Conservation (phyloP, 2,329 filamentous ascomycete genomes). For the Verticillium tricorpus region DNA sequence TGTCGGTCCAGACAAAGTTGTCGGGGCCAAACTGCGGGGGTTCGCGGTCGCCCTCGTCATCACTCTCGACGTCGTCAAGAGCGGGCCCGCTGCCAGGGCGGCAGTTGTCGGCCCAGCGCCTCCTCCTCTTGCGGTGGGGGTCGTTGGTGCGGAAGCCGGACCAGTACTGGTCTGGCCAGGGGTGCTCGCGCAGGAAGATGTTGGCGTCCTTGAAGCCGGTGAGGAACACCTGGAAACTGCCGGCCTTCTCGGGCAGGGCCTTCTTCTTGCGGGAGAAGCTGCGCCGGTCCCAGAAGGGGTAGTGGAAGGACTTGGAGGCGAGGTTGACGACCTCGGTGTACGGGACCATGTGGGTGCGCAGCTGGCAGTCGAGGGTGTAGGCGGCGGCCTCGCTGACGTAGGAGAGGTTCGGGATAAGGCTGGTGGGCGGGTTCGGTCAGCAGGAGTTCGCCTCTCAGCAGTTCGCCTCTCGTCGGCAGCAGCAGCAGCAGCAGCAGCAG, state of each 20-base stretch:
- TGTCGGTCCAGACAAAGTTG: constrained; percentile 81
- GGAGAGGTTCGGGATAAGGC: constrained; percentile 91
- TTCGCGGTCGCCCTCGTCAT: constrained; percentile 37
- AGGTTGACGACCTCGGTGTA: constrained; percentile 94
- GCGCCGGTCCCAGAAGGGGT: constrained; percentile 93
- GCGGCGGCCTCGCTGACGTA: constrained; percentile 98
- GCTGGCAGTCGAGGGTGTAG: constrained; percentile 86
- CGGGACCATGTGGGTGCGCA: constrained; percentile 87
- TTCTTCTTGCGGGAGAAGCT: constrained; percentile 86
- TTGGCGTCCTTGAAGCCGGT: constrained; percentile 98
- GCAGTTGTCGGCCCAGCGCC: constrained; percentile 29
- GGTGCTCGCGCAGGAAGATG: constrained; percentile 87
- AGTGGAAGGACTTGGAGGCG: constrained; percentile 96
- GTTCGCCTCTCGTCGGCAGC: neutral
- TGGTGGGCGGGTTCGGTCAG: constrained; percentile 21
- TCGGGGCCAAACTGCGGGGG: constrained; percentile 37
- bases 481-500: neutral
- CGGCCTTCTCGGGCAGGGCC: constrained; percentile 80
- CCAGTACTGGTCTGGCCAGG: constrained; percentile 89
- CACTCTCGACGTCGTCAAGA: constrained; percentile 41
- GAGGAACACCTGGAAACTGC: constrained; percentile 95
- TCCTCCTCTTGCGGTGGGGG: constrained; percentile 62
- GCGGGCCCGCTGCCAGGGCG: constrained; percentile 15
- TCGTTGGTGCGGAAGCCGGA: constrained; percentile 66
- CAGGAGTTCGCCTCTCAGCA: neutral